Conservation (phyloP, 2,329 filamentous ascomycete species). For the Paecilomyces niveus region DNA sequence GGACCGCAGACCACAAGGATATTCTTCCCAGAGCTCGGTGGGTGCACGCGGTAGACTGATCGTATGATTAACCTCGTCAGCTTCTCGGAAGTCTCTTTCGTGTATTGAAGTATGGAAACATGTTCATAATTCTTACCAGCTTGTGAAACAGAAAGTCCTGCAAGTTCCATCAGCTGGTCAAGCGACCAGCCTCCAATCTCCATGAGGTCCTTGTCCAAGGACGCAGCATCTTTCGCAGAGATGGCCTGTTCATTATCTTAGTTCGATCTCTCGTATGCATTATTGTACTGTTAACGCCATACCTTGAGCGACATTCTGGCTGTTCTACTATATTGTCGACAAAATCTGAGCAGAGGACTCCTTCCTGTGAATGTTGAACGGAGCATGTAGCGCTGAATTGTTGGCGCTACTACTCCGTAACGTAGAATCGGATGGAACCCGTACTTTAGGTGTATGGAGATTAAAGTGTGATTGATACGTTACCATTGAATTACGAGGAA, state of each 20-base stretch:
- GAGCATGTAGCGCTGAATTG: constrained; percentile 19
- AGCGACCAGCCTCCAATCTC: constrained; percentile 77
- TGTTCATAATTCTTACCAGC: constrained; percentile 50
- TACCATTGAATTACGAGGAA: not conserved
- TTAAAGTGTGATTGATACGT: not conserved
- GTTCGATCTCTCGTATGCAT: not conserved
- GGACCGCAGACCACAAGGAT: constrained; percentile 90
- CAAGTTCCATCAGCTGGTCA: constrained; percentile 95
- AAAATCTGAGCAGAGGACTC: constrained; percentile 5
- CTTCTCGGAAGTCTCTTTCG: not conserved
- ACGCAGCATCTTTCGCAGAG: constrained; percentile 76
- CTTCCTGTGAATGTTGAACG: constrained; percentile 9
- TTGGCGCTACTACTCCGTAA: not conserved
- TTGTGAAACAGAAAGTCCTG: constrained; percentile 87
- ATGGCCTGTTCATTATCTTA: constrained; percentile 57
- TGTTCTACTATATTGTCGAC: constrained; percentile 20
- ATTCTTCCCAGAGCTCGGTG: constrained; percentile 60
- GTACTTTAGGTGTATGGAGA: not conserved
- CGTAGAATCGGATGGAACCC: not conserved
- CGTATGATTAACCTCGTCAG: not conserved
- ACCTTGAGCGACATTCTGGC: constrained; percentile 38
- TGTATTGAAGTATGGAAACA: not conserved
- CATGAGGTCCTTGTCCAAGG: constrained; percentile 93
- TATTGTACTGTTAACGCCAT: not conserved
- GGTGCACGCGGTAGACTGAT: constrained; percentile 79